phyloP scores from a whole-genome alignment of 345 rosid species.

The Citrus cavaleriei region DNA sequence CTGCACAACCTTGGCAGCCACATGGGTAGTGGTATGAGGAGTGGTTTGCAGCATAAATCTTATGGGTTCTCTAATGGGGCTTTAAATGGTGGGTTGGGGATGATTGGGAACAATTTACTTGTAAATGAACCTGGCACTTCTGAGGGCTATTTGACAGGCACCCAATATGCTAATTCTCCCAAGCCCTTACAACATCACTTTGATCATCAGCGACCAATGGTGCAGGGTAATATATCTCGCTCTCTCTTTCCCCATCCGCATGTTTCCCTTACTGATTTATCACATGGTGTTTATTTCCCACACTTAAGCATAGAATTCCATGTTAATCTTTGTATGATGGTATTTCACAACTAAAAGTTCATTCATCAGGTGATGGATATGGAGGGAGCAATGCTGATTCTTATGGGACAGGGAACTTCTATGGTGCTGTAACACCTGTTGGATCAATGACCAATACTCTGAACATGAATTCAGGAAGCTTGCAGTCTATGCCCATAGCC shows the following conservation, averaged over 20 bases:
- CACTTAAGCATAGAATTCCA: neutral
- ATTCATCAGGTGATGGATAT: constrained; percentile 68
- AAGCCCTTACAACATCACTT: constrained; percentile 59
- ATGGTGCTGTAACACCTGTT: constrained; percentile 45
- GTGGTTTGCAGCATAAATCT: constrained; percentile 68
- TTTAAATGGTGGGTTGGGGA: constrained; percentile 58
- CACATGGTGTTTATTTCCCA: neutral
- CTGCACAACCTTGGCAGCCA: constrained; percentile 73
- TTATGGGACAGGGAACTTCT: constrained; percentile 58
- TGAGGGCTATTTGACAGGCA: constrained; percentile 47
- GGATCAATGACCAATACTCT: constrained; percentile 54
- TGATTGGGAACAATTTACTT: constrained; percentile 48
- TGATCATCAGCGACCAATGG: constrained; percentile 63
- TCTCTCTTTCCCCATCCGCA: neutral
- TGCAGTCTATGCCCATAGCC: constrained; percentile 54
- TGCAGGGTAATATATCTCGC: constrained; percentile 46
- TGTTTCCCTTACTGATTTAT: neutral
- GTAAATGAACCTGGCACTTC: constrained; percentile 51
- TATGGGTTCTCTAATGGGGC: constrained; percentile 63
- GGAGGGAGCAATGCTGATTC: constrained; percentile 50
- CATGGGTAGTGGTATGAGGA: constrained; percentile 51
- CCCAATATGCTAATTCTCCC: constrained; percentile 48
- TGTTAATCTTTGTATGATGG: constrained; percentile 10
- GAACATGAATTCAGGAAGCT: constrained; percentile 39
- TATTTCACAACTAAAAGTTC: constrained; percentile 13